phyloP scores from a whole-genome alignment of 768 basidiomycete species.

The Lactarius hengduanensis region DNA sequence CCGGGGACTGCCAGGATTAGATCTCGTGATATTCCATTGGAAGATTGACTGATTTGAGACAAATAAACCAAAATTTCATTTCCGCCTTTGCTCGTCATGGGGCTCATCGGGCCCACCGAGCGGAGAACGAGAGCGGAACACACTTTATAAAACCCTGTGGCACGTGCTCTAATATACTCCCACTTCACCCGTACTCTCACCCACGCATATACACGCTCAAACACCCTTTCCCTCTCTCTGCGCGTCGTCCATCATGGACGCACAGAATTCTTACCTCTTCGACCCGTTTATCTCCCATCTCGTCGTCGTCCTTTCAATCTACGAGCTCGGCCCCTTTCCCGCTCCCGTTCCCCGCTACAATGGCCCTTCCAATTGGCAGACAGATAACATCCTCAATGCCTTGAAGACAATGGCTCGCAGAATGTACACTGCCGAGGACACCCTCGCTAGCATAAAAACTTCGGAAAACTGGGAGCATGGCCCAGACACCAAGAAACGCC shows the following conservation, averaged over 20 bases:
- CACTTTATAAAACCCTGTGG: not conserved
- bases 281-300: slow-evolving; percentile 29
- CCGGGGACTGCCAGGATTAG: not conserved
- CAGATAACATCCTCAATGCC: slow-evolving; percentile 25
- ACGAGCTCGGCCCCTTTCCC: slow-evolving; percentile 29
- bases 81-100: slow-evolving; percentile 1
- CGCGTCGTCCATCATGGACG: slow-evolving; percentile 14
- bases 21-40: not conserved
- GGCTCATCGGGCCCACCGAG: not conserved
- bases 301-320: slow-evolving; percentile 28
- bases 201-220: not conserved
- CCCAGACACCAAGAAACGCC: slow-evolving; percentile 29
- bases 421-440: slow-evolving; percentile 30
- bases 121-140: not conserved
- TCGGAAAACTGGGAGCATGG: slow-evolving; percentile 28
- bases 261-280: not conserved
- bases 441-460: slow-evolving; percentile 27
- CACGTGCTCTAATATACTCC: not conserved
- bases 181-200: not conserved
- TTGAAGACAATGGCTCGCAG: slow-evolving; percentile 27
- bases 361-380: slow-evolving; percentile 30
- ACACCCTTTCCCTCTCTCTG: not conserved
- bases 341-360: slow-evolving; percentile 28
- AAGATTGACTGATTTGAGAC: not conserved
- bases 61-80: not conserved